Conservation (phyloP, 306 rosid species). For the Vachellia pachyceras region DNA sequence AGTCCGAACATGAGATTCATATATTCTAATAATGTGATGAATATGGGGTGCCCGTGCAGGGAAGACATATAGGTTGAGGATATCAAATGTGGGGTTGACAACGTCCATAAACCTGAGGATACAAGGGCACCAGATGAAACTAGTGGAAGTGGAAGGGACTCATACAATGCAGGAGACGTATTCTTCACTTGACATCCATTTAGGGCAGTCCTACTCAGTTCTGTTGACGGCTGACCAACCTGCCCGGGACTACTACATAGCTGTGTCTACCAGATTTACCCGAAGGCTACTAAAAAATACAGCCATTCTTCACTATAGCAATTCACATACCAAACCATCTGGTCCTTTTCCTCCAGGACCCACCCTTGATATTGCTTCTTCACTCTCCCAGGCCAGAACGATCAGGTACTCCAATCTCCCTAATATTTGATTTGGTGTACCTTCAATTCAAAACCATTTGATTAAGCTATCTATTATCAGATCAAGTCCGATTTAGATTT, state of each 20-base stretch:
- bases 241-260: constrained; percentile 77
- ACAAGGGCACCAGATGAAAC: constrained; percentile 76
- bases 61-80: constrained; percentile 87
- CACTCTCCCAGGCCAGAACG: constrained; percentile 77
- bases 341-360: constrained; percentile 91
- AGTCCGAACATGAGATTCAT: too few relatives aligned
- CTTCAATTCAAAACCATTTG: background rate
- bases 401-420: constrained; percentile 58
- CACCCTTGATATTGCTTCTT: constrained; percentile 63
- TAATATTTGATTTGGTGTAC: too few relatives aligned
- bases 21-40: too few relatives aligned
- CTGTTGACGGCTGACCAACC: constrained; percentile 92
- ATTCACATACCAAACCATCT: constrained; percentile 68
- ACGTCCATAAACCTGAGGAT: constrained; percentile 91
- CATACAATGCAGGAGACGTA: constrained; percentile 76
- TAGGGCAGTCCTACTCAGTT: constrained; percentile 92
- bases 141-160: constrained; percentile 95
- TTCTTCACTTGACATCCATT: constrained; percentile 87
- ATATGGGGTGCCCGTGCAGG: constrained; percentile 34
- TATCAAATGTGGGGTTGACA: constrained; percentile 88
- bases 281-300: constrained; percentile 71
- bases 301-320: constrained; percentile 87
- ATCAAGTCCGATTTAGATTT: background rate
- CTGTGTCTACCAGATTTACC: constrained; percentile 83
- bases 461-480: background rate